Conservation (phyloP, 768 basidiomycete species). For the Leccinum fibrillosum region DNA sequence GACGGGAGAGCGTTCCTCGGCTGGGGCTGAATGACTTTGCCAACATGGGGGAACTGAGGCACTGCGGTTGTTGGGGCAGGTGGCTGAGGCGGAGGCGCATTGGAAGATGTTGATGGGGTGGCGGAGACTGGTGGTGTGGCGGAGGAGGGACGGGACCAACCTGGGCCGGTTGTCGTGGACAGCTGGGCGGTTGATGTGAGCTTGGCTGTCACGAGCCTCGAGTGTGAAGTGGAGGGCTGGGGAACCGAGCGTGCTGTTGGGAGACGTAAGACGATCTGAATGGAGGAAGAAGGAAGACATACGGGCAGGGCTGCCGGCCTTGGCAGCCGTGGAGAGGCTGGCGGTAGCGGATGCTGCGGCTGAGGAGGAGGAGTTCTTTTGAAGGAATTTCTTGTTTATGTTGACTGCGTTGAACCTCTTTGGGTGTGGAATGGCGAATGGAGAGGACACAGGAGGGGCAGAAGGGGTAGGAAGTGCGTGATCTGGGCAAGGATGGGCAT, state of each 20-base stretch:
- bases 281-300: constrained; percentile 26
- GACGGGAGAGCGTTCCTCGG: constrained; percentile 40
- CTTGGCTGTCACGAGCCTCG: constrained; percentile 84
- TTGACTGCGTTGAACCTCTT: constrained; percentile 90
- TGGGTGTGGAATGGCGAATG: constrained; percentile 45
- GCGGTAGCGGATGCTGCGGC: constrained; percentile 44
- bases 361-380: constrained; percentile 73
- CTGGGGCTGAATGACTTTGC: constrained; percentile 66
- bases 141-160: constrained; percentile 80
- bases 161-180: constrained; percentile 55
- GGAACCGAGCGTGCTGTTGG: constrained; percentile 53
- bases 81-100: constrained; percentile 44
- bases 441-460: constrained; percentile 8
- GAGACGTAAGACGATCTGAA: constrained; percentile 10
- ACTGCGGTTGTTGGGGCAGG: constrained; percentile 37
- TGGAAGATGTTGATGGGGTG: constrained; percentile 45
- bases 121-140: constrained; percentile 58
- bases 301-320: constrained; percentile 54
- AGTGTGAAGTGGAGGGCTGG: constrained; percentile 58
- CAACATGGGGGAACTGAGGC: constrained; percentile 53
- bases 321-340: constrained; percentile 39
- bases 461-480: constrained; percentile 8
- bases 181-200: constrained; percentile 66
- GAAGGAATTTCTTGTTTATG: constrained; percentile 95
- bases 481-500: constrained; percentile 18